phyloP scores from a whole-genome alignment of 495 filamentous ascomycete genomes.

The Cryomyces minteri region DNA sequence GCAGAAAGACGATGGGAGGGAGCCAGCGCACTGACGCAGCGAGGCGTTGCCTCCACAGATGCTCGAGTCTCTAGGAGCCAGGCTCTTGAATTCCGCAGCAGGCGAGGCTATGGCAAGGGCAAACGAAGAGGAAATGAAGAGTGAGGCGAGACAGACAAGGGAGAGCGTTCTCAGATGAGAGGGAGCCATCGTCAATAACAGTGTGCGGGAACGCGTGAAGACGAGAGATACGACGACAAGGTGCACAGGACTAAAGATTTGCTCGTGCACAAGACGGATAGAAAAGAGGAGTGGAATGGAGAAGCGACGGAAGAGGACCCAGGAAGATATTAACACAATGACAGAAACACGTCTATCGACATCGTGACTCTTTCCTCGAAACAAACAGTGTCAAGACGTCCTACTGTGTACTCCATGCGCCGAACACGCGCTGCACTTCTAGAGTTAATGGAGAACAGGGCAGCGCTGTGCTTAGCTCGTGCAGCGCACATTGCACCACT shows the following conservation, averaged over 20 bases:
- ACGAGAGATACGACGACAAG: not conserved
- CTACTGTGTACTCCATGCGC: not conserved
- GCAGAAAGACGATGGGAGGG: slow-evolving; percentile 56
- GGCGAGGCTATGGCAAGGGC: slow-evolving; percentile 12
- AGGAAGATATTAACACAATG: not conserved
- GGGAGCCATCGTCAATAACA: not conserved
- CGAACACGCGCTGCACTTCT: not conserved
- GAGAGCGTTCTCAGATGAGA: slow-evolving; percentile 12
- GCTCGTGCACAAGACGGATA: not conserved
- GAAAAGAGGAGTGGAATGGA: not conserved
- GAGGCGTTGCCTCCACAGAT: slow-evolving; percentile 25
- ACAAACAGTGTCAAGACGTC: not conserved
- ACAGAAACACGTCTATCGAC: not conserved
- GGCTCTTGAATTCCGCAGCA: slow-evolving; percentile 16
- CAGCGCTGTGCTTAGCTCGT: too few species aligned
- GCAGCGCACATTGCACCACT: slow-evolving; percentile 4
- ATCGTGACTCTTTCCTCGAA: not conserved
- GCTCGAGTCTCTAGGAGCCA: slow-evolving; percentile 18
- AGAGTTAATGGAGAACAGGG: not conserved
- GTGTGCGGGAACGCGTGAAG: not conserved
- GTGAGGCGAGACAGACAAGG: slow-evolving; percentile 14
- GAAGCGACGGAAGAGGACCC: too few species aligned
- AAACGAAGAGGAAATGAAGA: slow-evolving; percentile 8
- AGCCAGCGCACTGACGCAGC: slow-evolving; percentile 31
- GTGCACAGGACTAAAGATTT: not conserved